Percentiles rank a stretch among this genome's conserved stretches.
Conservation (phyloP, 2,329 filamentous ascomycete genomes). For the Apiospora kogelbergensis region DNA sequence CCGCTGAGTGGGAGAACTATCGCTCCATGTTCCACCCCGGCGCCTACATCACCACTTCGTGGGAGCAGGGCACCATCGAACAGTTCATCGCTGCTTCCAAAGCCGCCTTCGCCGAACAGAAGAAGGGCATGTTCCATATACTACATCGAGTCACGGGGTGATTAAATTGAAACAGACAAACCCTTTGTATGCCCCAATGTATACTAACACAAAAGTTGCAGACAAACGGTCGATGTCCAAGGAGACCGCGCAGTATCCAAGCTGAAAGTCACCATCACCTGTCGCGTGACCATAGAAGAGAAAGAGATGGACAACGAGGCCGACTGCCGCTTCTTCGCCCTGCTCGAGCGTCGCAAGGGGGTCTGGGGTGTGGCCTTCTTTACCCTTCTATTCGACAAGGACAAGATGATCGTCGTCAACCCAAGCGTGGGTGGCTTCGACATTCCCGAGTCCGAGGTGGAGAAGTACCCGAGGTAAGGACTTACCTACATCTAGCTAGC, state of each 20-base stretch:
- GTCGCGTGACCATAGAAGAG: slow-evolving; percentile 42
- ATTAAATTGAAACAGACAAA: no score
- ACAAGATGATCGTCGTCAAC: slow-evolving; percentile 47
- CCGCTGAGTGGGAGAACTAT: slow-evolving; percentile 53
- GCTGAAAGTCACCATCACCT: slow-evolving; percentile 51
- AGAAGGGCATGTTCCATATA: slow-evolving; percentile 39
- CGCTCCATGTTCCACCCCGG: slow-evolving; percentile 48
- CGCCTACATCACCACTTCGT: slow-evolving; percentile 50
- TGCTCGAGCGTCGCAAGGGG: slow-evolving; percentile 40
- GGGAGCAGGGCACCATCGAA: slow-evolving; percentile 41
- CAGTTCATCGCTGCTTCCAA: slow-evolving; percentile 41
- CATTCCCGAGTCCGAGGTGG: slow-evolving; percentile 39
- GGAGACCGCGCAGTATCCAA: slow-evolving; percentile 44
- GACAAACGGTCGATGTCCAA: slow-evolving; percentile 29
- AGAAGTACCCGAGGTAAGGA: slow-evolving; percentile 34
- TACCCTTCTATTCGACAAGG: slow-evolving; percentile 52
- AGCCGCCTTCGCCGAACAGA: slow-evolving; percentile 32
- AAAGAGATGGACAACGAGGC: slow-evolving; percentile 44
- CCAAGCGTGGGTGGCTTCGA: slow-evolving; percentile 37
- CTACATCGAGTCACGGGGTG: slow-evolving; percentile 40
- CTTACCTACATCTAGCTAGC: no score
- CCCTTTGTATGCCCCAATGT: no score
- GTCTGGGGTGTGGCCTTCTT: slow-evolving; percentile 44
- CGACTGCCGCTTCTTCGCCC: slow-evolving; percentile 47
- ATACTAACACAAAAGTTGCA: not conserved